Evolutionary conservation across 2,329 filamentous ascomycete genomes (phyloP), one percentile per base, ranked within the genome.

Genomic region (Ophiocordyceps camponoti-rufipedis): DNA sequence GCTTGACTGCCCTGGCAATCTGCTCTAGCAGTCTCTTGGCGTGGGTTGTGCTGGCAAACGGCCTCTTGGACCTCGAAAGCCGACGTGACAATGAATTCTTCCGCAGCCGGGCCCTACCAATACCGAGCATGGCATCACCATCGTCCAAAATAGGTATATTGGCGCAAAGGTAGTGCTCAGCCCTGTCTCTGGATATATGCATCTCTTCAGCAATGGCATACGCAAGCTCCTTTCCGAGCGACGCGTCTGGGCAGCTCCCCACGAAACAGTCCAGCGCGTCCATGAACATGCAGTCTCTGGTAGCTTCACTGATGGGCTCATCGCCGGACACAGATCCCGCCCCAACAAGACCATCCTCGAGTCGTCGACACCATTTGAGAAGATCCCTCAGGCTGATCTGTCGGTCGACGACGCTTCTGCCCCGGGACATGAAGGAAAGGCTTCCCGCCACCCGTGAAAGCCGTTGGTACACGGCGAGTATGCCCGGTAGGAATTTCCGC

Each of bases 261-360:
- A 85, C 80, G 60, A 98, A 96, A 57, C 88, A 93, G 61, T 98
- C 91, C 45, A 91, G 72, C 1, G 87, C 85, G 58, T 98, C 91
- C 65, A 94, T 75, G 55, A 95, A 95, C 62, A 96, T 94, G 54
- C 82, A 78, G 55, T 95, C 82, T 51, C 76, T 70, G 1, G 75
- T 75, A 2, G 73, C 74, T 54, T 89, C 83, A n/a, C 71, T 77
- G 19, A 87, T 75, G 0, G 80, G 70, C 58, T 91, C 83, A 18
- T 75, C 70, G 11, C 78, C 77, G 23, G 74, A 81, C 51, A 72
- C 80, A 19, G 77, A 76, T 1, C 78, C 75, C 11, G 73, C 67
- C 9, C 70, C 61, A 46, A 70, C 56, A 19, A 95, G 66, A 14
- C 86, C 74, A 44, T 74, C 69, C 44, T 79, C 71, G 19, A 95